Evolutionary conservation across 805 yeast genomes (phyloP).

Genomic region (Tetrapisispora arboricola): DNA sequence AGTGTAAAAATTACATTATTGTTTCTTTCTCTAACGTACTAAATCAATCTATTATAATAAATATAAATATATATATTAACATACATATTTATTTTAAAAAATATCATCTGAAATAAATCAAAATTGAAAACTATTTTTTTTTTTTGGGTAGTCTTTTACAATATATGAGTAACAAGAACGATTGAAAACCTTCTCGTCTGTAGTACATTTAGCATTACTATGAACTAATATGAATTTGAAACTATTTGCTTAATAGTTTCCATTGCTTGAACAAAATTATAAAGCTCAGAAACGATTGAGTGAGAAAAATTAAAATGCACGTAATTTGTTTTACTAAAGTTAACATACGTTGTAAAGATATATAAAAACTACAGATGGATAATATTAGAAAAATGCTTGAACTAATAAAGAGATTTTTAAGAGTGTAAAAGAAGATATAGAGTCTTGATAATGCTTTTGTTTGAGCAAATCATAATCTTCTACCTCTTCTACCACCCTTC

Average conservation of each 20-base stretch:
- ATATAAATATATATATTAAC: neutral
- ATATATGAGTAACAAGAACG: neutral
- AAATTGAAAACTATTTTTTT: neutral
- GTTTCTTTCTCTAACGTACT: neutral
- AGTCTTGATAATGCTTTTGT: too few species aligned
- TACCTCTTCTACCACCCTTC: slow-evolving; percentile 99
- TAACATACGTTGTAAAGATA: neutral
- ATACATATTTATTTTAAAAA: slow-evolving; percentile 1
- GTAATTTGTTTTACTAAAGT: neutral
- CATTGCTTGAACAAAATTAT: too few species aligned
- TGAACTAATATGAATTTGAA: too few species aligned
- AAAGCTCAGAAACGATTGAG: too few species aligned
- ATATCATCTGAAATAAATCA: slow-evolving; percentile 2
- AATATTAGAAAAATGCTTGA: neutral
- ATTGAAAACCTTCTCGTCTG: too few species aligned
- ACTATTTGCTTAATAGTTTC: too few species aligned
- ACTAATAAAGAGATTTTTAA: too few species aligned
- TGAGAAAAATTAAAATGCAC: neutral
- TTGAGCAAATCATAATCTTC: slow-evolving; percentile 67
- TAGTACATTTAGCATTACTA: too few species aligned
- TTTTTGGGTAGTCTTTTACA: too few species aligned
- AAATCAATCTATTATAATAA: neutral
- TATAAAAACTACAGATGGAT: neutral
- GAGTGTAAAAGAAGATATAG: too few species aligned
- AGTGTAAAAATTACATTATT: neutral